These are phyloP conservation scores for Pelagophyceae sp. DNA, from an alignment of 352 stramenopile genomes.

Conservation along the genomic window DNA sequence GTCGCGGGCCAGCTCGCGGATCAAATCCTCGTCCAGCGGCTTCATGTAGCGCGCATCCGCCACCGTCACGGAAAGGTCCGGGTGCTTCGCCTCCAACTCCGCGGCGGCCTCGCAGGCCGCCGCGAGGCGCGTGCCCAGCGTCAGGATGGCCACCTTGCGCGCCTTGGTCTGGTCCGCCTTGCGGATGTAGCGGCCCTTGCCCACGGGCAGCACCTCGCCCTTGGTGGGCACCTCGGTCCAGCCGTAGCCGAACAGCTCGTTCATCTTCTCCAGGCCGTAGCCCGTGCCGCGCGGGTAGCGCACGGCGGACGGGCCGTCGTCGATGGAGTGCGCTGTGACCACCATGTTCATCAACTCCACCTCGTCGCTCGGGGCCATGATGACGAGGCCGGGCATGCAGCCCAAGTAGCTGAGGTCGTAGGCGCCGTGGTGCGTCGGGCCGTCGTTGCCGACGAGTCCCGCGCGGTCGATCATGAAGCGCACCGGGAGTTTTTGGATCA, in stretches of 20 bases:
- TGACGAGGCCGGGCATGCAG: slow-evolving; percentile 68
- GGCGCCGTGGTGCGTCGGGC: slow-evolving; percentile 68
- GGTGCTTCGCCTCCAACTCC: slow-evolving; percentile 55
- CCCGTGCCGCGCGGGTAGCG: slow-evolving; percentile 63
- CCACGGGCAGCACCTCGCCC: slow-evolving; percentile 59
- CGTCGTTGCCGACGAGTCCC: slow-evolving; percentile 72
- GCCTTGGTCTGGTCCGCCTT: not conserved
- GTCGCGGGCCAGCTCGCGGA: slow-evolving; percentile 56
- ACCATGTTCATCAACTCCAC: slow-evolving; percentile 74
- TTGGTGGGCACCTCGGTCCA: slow-evolving; percentile 42
- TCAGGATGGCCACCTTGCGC: slow-evolving; percentile 55
- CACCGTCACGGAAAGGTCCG: slow-evolving; percentile 60
- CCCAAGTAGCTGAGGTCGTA: slow-evolving; percentile 69
- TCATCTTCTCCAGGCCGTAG: slow-evolving; percentile 63
- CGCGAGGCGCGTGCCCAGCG: slow-evolving; percentile 59
- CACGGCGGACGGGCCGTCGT: slow-evolving; percentile 58
- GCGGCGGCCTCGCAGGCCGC: slow-evolving; percentile 55
- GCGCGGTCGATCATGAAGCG: slow-evolving; percentile 68
- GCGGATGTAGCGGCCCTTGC: slow-evolving; percentile 62
- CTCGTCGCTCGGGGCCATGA: slow-evolving; percentile 71
- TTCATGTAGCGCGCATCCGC: slow-evolving; percentile 76
- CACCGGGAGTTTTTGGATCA: slow-evolving; percentile 71
- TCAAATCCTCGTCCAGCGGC: slow-evolving; percentile 64
- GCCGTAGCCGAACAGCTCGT: slow-evolving; percentile 61
- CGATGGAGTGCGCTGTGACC: slow-evolving; percentile 54